Evolutionary conservation across 1,284 basidiomycete genomes (phyloP).

Genomic region (Exsudoporus floridanus): DNA sequence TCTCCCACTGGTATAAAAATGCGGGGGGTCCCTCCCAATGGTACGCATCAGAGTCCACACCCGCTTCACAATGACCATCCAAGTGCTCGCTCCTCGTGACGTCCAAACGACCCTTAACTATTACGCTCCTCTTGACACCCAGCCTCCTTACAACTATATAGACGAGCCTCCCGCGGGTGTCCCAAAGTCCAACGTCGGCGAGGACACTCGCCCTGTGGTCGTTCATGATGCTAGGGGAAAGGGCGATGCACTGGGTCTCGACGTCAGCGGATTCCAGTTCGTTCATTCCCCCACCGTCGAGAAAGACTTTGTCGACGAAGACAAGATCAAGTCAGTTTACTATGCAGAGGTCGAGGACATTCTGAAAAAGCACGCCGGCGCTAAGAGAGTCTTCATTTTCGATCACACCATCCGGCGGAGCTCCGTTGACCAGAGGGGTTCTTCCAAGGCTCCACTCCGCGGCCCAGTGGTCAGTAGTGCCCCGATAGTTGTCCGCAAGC

Average conservation of each 20-base stretch:
- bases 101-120: conserved; percentile 37
- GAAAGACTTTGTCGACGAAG: conserved; percentile 45
- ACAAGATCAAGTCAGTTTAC: conserved; percentile 34
- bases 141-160: conserved; percentile 33
- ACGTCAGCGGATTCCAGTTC: conserved; percentile 46
- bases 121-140: conserved; percentile 11
- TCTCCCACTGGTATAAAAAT: conserved; percentile 5
- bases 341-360: conserved; percentile 46
- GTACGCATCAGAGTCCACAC: not conserved
- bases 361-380: conserved; percentile 43
- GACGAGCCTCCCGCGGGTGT: conserved; percentile 25
- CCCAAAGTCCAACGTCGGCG: conserved; percentile 29
- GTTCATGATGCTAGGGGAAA: conserved; percentile 38
- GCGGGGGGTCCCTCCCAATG: not conserved
- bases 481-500: not conserved
- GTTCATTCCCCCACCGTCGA: conserved; percentile 35
- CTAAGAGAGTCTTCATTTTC: conserved; percentile 44
- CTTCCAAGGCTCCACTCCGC: conserved; percentile 7
- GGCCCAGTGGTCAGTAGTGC: conserved; percentile 37
- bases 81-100: conserved; percentile 21
- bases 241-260: conserved; percentile 37
- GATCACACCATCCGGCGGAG: conserved; percentile 47
- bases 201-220: conserved; percentile 23
- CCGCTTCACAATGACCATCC: conserved; percentile 17
- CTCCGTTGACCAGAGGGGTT: not conserved